A percentile compares a stretch with the other conserved stretches of the same genome.
phyloP scores from a whole-genome alignment of 768 basidiomycete genomes.

The Xerocomellus chrysenteron region DNA sequence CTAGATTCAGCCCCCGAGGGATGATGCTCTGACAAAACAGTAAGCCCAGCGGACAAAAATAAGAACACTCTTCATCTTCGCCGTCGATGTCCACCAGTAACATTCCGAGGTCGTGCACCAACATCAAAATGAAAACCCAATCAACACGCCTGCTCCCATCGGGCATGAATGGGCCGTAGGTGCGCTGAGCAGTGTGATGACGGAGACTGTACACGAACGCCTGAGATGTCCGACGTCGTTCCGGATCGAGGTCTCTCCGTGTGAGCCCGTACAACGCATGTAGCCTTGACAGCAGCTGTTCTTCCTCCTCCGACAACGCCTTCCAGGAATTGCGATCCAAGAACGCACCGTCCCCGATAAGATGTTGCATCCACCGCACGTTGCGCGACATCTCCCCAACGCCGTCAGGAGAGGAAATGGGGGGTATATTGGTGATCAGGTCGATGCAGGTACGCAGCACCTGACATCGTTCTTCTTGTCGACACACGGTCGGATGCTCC shows the following conservation, averaged over 20 bases:
- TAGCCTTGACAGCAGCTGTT: slow-evolving; percentile 48
- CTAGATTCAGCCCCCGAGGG: slow-evolving; percentile 37
- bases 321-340: slow-evolving; percentile 38
- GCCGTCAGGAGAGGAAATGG: slow-evolving; percentile 29
- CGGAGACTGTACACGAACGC: slow-evolving; percentile 63
- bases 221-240: slow-evolving; percentile 41
- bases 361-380: slow-evolving; percentile 48
- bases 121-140: slow-evolving; percentile 57
- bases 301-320: slow-evolving; percentile 35
- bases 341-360: slow-evolving; percentile 44
- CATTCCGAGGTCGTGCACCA: slow-evolving; percentile 58
- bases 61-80: slow-evolving; percentile 33
- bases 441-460: slow-evolving; percentile 52
- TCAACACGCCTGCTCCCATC: slow-evolving; percentile 47
- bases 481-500: slow-evolving; percentile 32
- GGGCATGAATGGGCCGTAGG: slow-evolving; percentile 56
- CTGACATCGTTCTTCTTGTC: slow-evolving; percentile 41
- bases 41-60: slow-evolving; percentile 45
- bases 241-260: slow-evolving; percentile 35
- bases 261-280: slow-evolving; percentile 62
- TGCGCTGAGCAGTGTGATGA: slow-evolving; percentile 49
- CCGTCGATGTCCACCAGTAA: slow-evolving; percentile 44
- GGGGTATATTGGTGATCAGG: slow-evolving; percentile 44
- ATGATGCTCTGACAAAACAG: slow-evolving; percentile 53
- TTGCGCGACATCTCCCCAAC: slow-evolving; percentile 44